Conservation (phyloP, 1,284 basidiomycete species). For the Malassezia sp. region DNA sequence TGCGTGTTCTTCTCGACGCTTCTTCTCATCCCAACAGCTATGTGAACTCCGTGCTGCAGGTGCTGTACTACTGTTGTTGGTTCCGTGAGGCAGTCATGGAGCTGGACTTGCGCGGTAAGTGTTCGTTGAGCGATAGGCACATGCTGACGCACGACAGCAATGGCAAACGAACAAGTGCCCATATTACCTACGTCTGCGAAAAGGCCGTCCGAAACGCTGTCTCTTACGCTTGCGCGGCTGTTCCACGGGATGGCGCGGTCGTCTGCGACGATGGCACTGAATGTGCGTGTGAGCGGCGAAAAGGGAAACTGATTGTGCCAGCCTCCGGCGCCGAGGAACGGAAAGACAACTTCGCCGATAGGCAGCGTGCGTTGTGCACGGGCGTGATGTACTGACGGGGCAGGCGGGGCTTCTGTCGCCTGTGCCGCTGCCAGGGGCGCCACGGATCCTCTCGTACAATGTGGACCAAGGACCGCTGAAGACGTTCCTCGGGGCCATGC, state of each 20-base stretch:
- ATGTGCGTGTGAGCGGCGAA: no score
- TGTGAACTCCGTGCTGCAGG: slow-evolving; percentile 92
- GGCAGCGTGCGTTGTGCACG: no score
- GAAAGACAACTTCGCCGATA: no score
- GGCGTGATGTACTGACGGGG: no score
- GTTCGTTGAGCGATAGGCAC: no score
- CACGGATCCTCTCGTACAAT: neutral
- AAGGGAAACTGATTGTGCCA: no score
- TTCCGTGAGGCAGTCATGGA: slow-evolving; percentile 61
- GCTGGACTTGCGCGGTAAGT: slow-evolving; percentile 11
- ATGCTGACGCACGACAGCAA: no score
- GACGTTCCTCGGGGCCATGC: slow-evolving; percentile 28
- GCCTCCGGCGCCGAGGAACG: no score
- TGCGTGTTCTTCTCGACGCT: neutral
- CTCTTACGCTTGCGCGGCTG: neutral
- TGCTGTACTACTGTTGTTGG: slow-evolving; percentile 76
- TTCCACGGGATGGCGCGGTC: slow-evolving; percentile 10
- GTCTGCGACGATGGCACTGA: no score
- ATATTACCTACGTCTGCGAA: neutral
- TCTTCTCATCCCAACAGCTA: slow-evolving; percentile 56
- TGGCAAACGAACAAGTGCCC: slow-evolving; percentile 3
- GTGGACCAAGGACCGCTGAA: slow-evolving; percentile 18
- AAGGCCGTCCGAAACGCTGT: neutral
- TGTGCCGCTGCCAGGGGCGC: no score
- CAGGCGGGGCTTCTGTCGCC: no score